phyloP scores from a whole-genome alignment of 257 asterid species.

The Nicotiana noctiflora region DNA sequence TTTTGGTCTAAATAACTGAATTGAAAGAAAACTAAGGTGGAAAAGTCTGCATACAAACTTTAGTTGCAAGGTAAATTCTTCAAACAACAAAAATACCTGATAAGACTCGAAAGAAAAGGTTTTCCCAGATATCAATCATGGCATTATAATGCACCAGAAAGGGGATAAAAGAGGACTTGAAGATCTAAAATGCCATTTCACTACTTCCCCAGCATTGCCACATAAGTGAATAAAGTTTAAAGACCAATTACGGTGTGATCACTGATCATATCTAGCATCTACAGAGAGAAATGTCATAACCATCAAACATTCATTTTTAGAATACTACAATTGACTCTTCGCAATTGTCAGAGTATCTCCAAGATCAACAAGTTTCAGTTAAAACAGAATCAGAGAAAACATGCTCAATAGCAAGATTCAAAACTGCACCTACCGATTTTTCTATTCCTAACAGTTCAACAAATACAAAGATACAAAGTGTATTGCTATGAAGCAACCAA shows the following conservation, averaged over 20 bases:
- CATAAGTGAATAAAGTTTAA: too few species aligned
- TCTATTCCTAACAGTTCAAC: neutral
- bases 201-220: too few species aligned
- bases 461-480: neutral
- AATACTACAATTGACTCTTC: neutral
- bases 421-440: neutral
- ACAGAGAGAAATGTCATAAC: neutral
- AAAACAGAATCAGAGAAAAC: neutral
- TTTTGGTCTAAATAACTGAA: neutral
- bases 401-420: neutral
- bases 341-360: neutral
- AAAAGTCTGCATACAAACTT: too few species aligned
- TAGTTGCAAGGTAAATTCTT: neutral
- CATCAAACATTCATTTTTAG: neutral
- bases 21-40: neutral
- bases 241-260: too few species aligned
- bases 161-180: neutral
- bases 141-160: neutral
- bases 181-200: too few species aligned
- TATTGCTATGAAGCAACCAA: neutral
- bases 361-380: neutral
- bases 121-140: neutral
- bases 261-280: too few species aligned
- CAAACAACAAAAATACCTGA: neutral
- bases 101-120: neutral